Conservation (phyloP, 164 flowering plant species). For the Magnolia changhungtana region DNA sequence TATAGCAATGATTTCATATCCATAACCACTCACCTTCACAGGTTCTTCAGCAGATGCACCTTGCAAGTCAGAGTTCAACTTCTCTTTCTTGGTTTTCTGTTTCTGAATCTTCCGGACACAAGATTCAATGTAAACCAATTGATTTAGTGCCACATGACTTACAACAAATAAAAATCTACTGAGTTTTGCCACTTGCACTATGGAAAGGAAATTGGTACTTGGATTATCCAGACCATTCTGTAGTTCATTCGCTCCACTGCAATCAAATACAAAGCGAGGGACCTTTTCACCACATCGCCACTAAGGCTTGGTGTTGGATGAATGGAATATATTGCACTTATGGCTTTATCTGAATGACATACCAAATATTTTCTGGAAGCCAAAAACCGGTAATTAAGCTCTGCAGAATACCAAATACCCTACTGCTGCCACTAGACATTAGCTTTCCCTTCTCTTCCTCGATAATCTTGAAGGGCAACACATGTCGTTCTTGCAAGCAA, state of each 20-base stretch:
- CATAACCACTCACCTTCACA: constrained; percentile 33
- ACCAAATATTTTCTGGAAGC: constrained; percentile 84
- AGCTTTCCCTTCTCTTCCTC: constrained; percentile 74
- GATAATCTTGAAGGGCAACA: constrained; percentile 79
- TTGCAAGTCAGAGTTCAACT: constrained; percentile 27
- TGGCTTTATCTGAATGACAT: constrained; percentile 88
- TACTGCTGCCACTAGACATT: constrained; percentile 50
- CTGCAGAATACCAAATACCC: constrained; percentile 66
- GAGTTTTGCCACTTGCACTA: constrained; percentile 66
- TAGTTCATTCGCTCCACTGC: constrained; percentile 31
- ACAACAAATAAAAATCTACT: constrained; percentile 72
- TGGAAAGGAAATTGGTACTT: constrained; percentile 23
- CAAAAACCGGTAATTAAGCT: constrained; percentile 66
- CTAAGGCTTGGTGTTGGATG: constrained; percentile 86
- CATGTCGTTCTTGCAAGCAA: constrained; percentile 93
- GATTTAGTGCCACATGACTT: constrained; percentile 87
- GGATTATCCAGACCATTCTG: constrained; percentile 34
- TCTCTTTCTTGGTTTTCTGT: constrained; percentile 57
- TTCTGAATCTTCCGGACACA: constrained; percentile 75
- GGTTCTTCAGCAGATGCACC: constrained; percentile 24
- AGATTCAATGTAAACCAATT: constrained; percentile 81
- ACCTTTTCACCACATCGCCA: constrained; percentile 68
- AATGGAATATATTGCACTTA: constrained; percentile 64
- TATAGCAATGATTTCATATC: constrained; percentile 2
- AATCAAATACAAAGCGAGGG: constrained; percentile 52